Percentiles rank a stretch among this genome's conserved stretches.
Evolutionary conservation across 257 asterid species (phyloP).

Genomic region (Solanum appendiculatum): DNA sequence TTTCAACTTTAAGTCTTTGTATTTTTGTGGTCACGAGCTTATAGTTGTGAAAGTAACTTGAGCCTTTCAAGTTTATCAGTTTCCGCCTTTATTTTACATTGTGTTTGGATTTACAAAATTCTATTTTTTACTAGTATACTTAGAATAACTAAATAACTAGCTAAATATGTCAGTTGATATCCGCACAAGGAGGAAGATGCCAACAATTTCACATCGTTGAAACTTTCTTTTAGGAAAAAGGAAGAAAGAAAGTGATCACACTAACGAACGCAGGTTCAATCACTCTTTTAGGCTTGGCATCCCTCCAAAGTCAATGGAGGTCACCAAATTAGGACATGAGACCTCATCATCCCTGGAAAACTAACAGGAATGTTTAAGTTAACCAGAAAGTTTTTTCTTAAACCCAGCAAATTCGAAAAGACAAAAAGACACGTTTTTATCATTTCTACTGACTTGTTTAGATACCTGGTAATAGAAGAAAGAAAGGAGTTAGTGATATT

Average conservation of each 20-base stretch:
- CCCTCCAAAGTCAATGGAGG: neutral
- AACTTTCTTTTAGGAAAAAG: neutral
- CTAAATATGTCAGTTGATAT: neutral
- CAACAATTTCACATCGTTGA: neutral
- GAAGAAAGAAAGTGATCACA: neutral
- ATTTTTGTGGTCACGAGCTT: neutral
- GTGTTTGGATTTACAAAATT: neutral
- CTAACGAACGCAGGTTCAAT: neutral
- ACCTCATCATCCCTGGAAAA: neutral
- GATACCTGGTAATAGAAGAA: neutral
- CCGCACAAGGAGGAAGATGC: neutral
- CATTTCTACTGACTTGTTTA: neutral
- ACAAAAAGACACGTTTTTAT: neutral
- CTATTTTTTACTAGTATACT: neutral
- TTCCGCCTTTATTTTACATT: neutral
- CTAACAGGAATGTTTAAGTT: neutral
- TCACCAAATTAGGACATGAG: neutral
- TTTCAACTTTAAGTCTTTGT: neutral
- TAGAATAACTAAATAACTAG: neutral
- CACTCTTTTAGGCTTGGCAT: neutral
- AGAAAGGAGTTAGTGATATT: neutral
- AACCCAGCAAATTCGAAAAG: neutral
- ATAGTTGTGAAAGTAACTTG: neutral
- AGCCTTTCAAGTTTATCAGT: neutral
- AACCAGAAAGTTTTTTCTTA: neutral